Base-by-base conservation (phyloP, 768 basidiomycete genomes). In the Trametes elegans region DNA sequence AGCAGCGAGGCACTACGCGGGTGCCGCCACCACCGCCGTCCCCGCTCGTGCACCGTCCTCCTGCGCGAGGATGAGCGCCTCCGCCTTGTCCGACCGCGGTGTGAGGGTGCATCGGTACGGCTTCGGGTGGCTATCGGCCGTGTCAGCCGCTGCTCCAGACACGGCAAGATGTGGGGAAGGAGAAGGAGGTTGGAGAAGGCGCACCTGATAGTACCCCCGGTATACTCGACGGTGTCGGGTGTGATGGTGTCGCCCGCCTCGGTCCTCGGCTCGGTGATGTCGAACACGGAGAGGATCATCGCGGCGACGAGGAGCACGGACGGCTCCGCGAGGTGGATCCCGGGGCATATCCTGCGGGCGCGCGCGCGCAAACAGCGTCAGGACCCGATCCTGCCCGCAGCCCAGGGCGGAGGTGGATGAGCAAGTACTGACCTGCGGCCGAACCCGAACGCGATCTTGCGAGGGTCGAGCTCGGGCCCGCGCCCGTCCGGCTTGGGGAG, bases 71-170 rank as follows among this genome's bases (percentile, higher is more conserved):
- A 59, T 49, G n/a, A 60, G 35, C 5, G 47, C 55, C 7, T 26
- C n/a, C 7, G 55, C 59, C 48, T 52, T 57, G 31, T 49, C 53
- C 13, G 60, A 60, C n/a, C 79, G 76, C 31, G 79, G 76, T 41
- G 64, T 71, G 52, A 82, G 78, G 39, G 62, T 62, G 57, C 77
- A 81, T 34, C 55, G 65, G 66, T 80, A 80, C 43, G 76, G 76
- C 59, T 74, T 74, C 46, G 79, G 78, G 67, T 80, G 79, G 45
- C 80, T 82, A 24, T 11, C 18, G 10, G 10, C 5, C 11, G 16
- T n/a, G 14, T 34, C 21, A 42, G 29, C n/a, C 13, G 1, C 31
- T n/a, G 14, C 21, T 16, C 14, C 19, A 16, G 18, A 16, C 10
- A 10, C 18, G 32, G 0, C n/a, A n/a, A n/a, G n/a, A n/a, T n/a